phyloP scores from a whole-genome alignment of 306 rosid species.

The Oxytropis ochrocephala region DNA sequence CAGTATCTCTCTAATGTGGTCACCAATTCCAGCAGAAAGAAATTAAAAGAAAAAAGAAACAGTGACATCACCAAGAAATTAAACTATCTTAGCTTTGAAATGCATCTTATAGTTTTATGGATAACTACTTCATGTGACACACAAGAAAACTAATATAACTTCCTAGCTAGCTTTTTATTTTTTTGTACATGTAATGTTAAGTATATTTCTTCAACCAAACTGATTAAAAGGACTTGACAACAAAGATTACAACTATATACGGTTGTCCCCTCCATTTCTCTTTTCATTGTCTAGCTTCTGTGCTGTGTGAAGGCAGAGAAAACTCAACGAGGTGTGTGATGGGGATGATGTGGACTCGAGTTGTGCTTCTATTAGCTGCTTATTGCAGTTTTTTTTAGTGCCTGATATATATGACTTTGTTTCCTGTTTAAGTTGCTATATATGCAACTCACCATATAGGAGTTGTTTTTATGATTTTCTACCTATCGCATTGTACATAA shows the following conservation, averaged over 20 bases:
- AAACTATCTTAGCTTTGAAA: slow-evolving; percentile 12
- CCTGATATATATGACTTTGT: too few relatives aligned
- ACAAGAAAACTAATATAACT: slow-evolving; percentile 28
- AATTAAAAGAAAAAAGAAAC: too few relatives aligned
- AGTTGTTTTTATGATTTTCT: too few relatives aligned
- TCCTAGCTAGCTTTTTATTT: slow-evolving; percentile 24
- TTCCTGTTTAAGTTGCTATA: too few relatives aligned
- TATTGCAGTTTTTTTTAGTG: too few relatives aligned
- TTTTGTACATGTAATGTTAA: background rate
- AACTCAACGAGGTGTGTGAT: background rate
- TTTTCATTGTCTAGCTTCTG: slow-evolving; percentile 15
- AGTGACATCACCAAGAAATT: too few relatives aligned
- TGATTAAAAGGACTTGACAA: slow-evolving; percentile 25
- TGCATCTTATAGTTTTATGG: slow-evolving; percentile 6
- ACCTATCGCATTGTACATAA: too few relatives aligned
- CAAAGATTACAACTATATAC: slow-evolving; percentile 30
- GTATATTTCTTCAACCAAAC: slow-evolving; percentile 21
- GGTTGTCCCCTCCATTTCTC: background rate
- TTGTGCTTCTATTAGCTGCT: slow-evolving; percentile 4
- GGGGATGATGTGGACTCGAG: background rate
- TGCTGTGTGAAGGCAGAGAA: too few relatives aligned
- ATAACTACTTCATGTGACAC: slow-evolving; percentile 27
- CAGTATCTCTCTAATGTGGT: slow-evolving; percentile 12
- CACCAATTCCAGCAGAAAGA: slow-evolving; percentile 15
- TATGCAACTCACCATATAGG: too few relatives aligned